Conservation (phyloP, 495 filamentous ascomycete species). For the Choiromyces venosus region DNA sequence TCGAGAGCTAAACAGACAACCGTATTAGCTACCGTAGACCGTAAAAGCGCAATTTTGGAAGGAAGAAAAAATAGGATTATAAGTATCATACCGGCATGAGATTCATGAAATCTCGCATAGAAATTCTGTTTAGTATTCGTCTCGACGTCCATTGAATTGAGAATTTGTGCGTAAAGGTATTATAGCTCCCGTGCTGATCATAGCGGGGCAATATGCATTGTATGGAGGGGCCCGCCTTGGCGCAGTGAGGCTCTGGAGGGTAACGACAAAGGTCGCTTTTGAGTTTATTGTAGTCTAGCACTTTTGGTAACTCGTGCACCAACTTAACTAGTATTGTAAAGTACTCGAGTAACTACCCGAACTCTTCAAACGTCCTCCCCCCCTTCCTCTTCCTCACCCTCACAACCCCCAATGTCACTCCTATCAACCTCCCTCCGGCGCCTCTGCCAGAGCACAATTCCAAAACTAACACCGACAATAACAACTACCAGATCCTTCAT, state of each 20-base stretch:
- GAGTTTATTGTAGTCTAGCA: too few species aligned
- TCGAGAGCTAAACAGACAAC: constrained; percentile 20
- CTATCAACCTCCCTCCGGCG: constrained; percentile 14
- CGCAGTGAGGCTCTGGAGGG: constrained; percentile 12
- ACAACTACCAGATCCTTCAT: constrained; percentile 15
- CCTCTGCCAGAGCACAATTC: constrained; percentile 5
- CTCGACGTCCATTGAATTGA: constrained; percentile 23
- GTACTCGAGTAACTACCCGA: neutral
- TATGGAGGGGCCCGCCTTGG: neutral
- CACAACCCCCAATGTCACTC: constrained; percentile 11
- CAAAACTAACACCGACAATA: neutral
- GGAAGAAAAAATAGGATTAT: neutral
- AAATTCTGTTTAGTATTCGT: constrained; percentile 28
- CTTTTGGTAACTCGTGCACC: neutral
- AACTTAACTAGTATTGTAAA: neutral
- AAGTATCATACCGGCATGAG: constrained; percentile 17
- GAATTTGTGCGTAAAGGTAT: neutral
- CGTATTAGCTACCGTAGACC: neutral
- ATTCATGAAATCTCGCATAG: constrained; percentile 29
- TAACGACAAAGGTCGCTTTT: constrained; percentile 4
- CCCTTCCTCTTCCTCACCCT: neutral
- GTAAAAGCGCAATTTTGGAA: neutral
- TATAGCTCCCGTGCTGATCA: neutral
- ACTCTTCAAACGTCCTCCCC: neutral
- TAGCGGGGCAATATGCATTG: neutral